These are phyloP conservation scores for Penicillium paneum DNA, from an alignment of 2,329 filamentous ascomycete species.

Conservation along the genomic window DNA sequence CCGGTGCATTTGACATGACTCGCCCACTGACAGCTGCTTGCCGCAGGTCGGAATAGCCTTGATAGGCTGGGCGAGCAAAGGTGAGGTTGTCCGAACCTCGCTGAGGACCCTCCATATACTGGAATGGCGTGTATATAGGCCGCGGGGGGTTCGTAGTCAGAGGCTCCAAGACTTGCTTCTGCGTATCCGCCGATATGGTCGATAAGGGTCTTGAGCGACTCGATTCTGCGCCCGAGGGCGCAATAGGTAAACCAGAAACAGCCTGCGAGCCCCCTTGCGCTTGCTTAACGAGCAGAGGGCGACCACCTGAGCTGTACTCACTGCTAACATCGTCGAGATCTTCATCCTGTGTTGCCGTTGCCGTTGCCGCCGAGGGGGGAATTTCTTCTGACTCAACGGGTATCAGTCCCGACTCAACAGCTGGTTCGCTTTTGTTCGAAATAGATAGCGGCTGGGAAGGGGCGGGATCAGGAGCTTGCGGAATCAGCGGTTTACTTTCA, in stretches of 20 bases:
- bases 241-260: slow-evolving; percentile 11
- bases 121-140: slow-evolving; percentile 46
- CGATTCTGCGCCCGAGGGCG: slow-evolving; percentile 5
- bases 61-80: slow-evolving; percentile 43
- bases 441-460: slow-evolving; percentile 7
- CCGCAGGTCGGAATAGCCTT: slow-evolving; percentile 48
- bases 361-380: neutral
- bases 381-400: slow-evolving; percentile 31
- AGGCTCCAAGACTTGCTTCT: slow-evolving; percentile 27
- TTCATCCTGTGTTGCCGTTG: slow-evolving; percentile 3
- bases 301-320: slow-evolving; percentile 53
- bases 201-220: neutral
- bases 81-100: slow-evolving; percentile 39
- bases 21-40: slow-evolving; percentile 46
- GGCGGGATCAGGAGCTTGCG: slow-evolving; percentile 10
- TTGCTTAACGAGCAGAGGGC: slow-evolving; percentile 44
- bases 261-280: slow-evolving; percentile 14
- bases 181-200: slow-evolving; percentile 18
- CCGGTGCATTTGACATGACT: slow-evolving; percentile 38
- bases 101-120: slow-evolving; percentile 44
- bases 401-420: slow-evolving; percentile 34
- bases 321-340: slow-evolving; percentile 28
- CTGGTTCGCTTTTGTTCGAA: slow-evolving; percentile 9
- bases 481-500: slow-evolving; percentile 18
- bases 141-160: slow-evolving; percentile 38